These are phyloP conservation scores for Nicotiana benthamiana DNA, from an alignment of 257 asterid species.

Conservation along the genomic window DNA sequence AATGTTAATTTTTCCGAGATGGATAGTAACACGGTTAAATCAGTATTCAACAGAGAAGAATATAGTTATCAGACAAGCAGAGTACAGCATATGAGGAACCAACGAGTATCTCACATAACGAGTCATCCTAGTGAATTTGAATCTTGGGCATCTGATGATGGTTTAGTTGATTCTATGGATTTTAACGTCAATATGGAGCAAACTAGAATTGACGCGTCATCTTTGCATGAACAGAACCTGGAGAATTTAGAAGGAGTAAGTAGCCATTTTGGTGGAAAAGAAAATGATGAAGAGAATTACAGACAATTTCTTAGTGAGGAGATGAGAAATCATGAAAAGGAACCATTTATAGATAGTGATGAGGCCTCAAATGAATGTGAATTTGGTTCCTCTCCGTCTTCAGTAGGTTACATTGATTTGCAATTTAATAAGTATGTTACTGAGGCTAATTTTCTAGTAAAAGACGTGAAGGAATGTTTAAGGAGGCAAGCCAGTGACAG, in stretches of 20 bases:
- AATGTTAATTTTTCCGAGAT: constrained; percentile 18
- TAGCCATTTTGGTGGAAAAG: constrained; percentile 21
- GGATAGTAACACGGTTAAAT: constrained; percentile 28
- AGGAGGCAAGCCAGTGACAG: constrained; percentile 27
- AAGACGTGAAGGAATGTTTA: constrained; percentile 58
- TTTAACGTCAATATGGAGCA: constrained; percentile 43
- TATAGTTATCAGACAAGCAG: constrained; percentile 36
- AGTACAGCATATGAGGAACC: constrained; percentile 27
- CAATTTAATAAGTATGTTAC: constrained; percentile 51
- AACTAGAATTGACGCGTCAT: constrained; percentile 26
- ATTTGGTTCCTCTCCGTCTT: constrained; percentile 22
- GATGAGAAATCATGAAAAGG: constrained; percentile 16
- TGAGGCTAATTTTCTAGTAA: constrained; percentile 58
- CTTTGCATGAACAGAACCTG: constrained; percentile 24
- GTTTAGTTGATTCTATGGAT: constrained; percentile 46
- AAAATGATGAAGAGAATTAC: constrained; percentile 33
- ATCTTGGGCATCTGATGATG: constrained; percentile 33
- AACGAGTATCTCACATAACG: constrained; percentile 26
- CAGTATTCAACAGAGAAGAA: constrained; percentile 27
- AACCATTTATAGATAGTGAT: constrained; percentile 16
- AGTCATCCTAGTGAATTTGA: constrained; percentile 38
- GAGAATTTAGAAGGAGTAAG: constrained; percentile 17
- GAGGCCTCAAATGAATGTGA: constrained; percentile 24
- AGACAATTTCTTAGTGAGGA: constrained; percentile 24
- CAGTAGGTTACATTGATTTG: constrained; percentile 35